phyloP scores from a whole-genome alignment of 2,329 filamentous ascomycete genomes.

The Sporothrix pallida region DNA sequence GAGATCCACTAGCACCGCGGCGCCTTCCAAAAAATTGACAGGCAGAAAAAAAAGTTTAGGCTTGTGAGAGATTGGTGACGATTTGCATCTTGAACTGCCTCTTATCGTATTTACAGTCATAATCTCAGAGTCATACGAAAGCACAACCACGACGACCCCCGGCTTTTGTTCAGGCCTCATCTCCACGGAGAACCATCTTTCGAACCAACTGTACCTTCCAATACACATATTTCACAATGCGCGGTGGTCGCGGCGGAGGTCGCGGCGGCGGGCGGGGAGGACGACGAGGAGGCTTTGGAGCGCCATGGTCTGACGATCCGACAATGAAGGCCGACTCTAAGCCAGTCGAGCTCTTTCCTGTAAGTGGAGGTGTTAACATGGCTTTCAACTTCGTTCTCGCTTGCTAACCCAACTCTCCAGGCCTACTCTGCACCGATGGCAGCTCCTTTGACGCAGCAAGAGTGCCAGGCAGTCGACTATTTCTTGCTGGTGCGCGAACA shows the following conservation, averaged over 20 bases:
- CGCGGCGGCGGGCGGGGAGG: slow-evolving; percentile 58
- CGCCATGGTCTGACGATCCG: slow-evolving; percentile 63
- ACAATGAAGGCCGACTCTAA: slow-evolving; percentile 55
- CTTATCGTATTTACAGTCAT: not conserved
- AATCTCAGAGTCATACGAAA: not conserved
- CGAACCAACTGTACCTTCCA: not conserved
- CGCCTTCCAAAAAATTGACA: slow-evolving; percentile 21
- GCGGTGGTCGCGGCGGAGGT: slow-evolving; percentile 50
- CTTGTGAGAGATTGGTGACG: not conserved
- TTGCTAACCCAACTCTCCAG: slow-evolving; percentile 44
- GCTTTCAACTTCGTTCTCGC: not conserved
- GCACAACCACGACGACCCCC: not conserved
- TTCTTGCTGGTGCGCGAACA: slow-evolving; percentile 64
- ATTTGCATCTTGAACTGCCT: not conserved
- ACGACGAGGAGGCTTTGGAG: slow-evolving; percentile 43
- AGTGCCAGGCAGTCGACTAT: slow-evolving; percentile 56
- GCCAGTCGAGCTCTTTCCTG: slow-evolving; percentile 65
- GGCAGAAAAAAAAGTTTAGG: slow-evolving; percentile 31
- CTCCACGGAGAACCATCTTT: not conserved
- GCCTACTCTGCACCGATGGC: slow-evolving; percentile 57
- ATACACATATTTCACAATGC: slow-evolving; percentile 21
- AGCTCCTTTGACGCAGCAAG: slow-evolving; percentile 51
- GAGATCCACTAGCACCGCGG: not conserved
- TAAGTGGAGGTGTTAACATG: slow-evolving; percentile 42
- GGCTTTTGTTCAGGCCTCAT: not conserved